Conservation (phyloP, 1,139 yeast genomes). For the Protomyces arabidopsidicola region DNA sequence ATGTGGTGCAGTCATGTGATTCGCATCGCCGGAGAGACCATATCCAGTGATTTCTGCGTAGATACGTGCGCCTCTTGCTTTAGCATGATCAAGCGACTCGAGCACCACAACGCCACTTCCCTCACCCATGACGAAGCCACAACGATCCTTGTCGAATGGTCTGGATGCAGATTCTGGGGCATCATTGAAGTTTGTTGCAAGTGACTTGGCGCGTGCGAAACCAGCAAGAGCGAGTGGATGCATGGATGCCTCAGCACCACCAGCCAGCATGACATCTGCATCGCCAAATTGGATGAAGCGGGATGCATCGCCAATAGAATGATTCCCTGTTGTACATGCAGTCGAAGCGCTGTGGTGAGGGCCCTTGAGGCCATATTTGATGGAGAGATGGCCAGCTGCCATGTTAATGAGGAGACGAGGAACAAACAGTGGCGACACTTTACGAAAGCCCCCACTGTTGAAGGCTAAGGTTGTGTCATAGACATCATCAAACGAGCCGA, state of each 20-base stretch:
- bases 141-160: constrained; percentile 75
- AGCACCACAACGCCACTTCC: constrained; percentile 80
- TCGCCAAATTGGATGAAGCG: constrained; percentile 73
- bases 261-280: constrained; percentile 84
- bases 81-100: constrained; percentile 63
- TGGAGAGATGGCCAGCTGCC: constrained; percentile 92
- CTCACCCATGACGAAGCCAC: constrained; percentile 90
- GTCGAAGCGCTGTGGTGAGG: constrained; percentile 87
- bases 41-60: constrained; percentile 82
- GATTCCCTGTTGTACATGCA: constrained; percentile 96
- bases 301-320: constrained; percentile 88
- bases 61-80: constrained; percentile 56
- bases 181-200: constrained; percentile 61
- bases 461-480: constrained; percentile 57
- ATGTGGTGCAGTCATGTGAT: constrained; percentile 88
- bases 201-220: constrained; percentile 81
- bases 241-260: constrained; percentile 82
- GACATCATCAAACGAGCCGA: constrained; percentile 79
- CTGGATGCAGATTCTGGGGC: constrained; percentile 65
- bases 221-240: constrained; percentile 89
- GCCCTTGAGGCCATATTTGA: constrained; percentile 61
- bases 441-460: constrained; percentile 55
- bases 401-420: constrained; percentile 81
- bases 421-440: constrained; percentile 77
- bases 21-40: constrained; percentile 87